Evolutionary conservation across 2,329 filamentous ascomycete genomes (phyloP), one percentile per base, ranked within the genome.

Genomic region (Diplodia seriata): DNA sequence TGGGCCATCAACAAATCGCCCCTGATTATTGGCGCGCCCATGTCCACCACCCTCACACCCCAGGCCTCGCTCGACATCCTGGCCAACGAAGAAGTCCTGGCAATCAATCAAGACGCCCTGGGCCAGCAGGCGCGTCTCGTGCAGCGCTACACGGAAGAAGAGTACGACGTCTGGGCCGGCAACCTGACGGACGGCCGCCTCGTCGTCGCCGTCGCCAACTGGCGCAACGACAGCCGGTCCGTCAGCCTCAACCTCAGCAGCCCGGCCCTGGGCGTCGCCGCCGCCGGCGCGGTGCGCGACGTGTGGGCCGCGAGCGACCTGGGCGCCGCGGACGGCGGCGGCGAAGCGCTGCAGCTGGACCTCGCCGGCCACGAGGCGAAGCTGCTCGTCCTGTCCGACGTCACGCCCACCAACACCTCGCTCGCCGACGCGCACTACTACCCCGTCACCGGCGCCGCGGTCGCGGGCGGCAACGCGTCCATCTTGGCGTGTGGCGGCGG

Each of bases 101-200:
- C 82, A 0, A 84, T 86, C 72, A 88, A 88, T 71, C 86, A 89
- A 70, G 87, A 89, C 71, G 69, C 81, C 0, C 74, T 88, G 0
- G 85, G 81, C 0, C 76, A 82, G 65, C 84, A 85, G 54, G 85
- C 85, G 0, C 78, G 79, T n/a, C 76, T 89, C 1, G 74, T 82
- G 1, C 78, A 77, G 18, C 74, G 80, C 38, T 78, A 76, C 68
- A 78, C 78, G 0, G 76, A 77, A 56, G 76, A 80, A 62, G 72
- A 76, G 43, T 76, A 75, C 70, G 80, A 82, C 54, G 68, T 80
- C 9, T 82, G 76, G 74, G 72, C 75, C 7, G 79, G 80, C 9
- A 72, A 76, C 8, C 76, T 82, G 1, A 74, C 76, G 1, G 76
- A 74, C 20, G 75, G 74, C 8, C 74, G 77, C 33, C 71, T 74